A percentile compares a stretch with the other conserved stretches of the same genome.
Conservation (phyloP, 1,284 basidiomycete genomes). For the Dichomitus squalens region DNA sequence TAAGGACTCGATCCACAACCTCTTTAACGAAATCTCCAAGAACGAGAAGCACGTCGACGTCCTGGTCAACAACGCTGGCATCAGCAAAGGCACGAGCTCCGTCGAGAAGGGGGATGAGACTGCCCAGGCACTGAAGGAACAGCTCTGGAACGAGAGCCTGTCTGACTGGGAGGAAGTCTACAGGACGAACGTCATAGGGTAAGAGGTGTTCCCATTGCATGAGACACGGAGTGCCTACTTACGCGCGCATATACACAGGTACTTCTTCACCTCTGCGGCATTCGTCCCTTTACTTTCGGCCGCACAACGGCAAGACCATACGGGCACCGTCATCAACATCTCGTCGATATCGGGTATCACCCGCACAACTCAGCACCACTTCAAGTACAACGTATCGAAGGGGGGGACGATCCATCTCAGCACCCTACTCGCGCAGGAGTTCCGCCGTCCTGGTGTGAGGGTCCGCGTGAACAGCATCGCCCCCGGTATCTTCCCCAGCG, state of each 20-base stretch:
- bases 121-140: slow-evolving; percentile 32
- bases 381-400: slow-evolving; percentile 42
- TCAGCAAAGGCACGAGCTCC: slow-evolving; percentile 30
- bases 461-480: slow-evolving; percentile 42
- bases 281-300: slow-evolving; percentile 43
- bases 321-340: slow-evolving; percentile 39
- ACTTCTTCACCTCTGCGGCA: slow-evolving; percentile 40
- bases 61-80: slow-evolving; percentile 42
- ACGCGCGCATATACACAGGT: slow-evolving; percentile 25
- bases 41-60: slow-evolving; percentile 41
- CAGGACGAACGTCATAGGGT: slow-evolving; percentile 40
- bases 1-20: slow-evolving; percentile 37
- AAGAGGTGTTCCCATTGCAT: not conserved
- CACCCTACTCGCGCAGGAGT: slow-evolving; percentile 40
- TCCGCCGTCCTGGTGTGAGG: slow-evolving; percentile 35
- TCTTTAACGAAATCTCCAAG: slow-evolving; percentile 34
- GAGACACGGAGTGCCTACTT: too few relatives aligned
- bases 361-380: slow-evolving; percentile 39
- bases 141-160: slow-evolving; percentile 37
- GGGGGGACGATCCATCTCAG: slow-evolving; percentile 41
- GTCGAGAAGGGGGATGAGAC: slow-evolving; percentile 37
- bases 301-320: slow-evolving; percentile 32
- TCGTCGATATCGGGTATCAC: slow-evolving; percentile 42
- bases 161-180: slow-evolving; percentile 40
- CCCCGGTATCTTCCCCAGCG: slow-evolving; percentile 40